phyloP scores from a whole-genome alignment of 1,284 basidiomycete genomes.

The Trichosporon coremiiforme region DNA sequence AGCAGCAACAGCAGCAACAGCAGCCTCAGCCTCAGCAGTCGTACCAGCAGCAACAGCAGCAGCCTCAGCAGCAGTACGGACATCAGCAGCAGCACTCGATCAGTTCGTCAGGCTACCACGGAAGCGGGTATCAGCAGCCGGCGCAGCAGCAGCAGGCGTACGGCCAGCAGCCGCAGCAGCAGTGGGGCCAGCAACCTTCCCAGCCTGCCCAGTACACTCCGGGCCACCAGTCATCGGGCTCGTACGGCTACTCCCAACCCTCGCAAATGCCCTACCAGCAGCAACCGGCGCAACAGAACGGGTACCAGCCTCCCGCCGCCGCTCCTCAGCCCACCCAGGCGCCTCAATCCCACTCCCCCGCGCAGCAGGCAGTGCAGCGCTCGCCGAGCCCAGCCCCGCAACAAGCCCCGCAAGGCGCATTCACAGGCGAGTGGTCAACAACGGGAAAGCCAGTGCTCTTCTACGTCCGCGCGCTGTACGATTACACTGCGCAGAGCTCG shows the following conservation, averaged over 20 bases:
- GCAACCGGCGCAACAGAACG: constrained; percentile 17
- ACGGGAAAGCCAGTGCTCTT: constrained; percentile 54
- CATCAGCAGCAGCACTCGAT: constrained; percentile 22
- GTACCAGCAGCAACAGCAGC: constrained; percentile 27
- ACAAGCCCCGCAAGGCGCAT: constrained; percentile 43
- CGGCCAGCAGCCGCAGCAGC: constrained; percentile 30
- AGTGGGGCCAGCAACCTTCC: constrained; percentile 31
- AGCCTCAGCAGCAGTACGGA: constrained; percentile 28
- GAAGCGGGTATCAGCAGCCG: neutral
- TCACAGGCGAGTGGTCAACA: constrained; percentile 55
- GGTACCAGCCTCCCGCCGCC: neutral
- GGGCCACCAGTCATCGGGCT: constrained; percentile 39
- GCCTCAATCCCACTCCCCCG: neutral
- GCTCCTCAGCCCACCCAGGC: neutral
- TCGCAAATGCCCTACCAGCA: neutral
- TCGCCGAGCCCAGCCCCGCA: constrained; percentile 48
- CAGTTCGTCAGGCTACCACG: constrained; percentile 14
- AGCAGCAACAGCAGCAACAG: constrained; percentile 26
- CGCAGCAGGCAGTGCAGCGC: constrained; percentile 34
- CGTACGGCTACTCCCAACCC: constrained; percentile 12
- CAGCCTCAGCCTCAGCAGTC: constrained; percentile 31
- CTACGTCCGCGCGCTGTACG: constrained; percentile 84
- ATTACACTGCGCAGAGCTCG: constrained; percentile 73
- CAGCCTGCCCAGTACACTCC: constrained; percentile 43
- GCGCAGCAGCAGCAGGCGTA: constrained; percentile 14